Conservation (phyloP, 176 grass and related monocot species). For the Triticum turgidum region DNA sequence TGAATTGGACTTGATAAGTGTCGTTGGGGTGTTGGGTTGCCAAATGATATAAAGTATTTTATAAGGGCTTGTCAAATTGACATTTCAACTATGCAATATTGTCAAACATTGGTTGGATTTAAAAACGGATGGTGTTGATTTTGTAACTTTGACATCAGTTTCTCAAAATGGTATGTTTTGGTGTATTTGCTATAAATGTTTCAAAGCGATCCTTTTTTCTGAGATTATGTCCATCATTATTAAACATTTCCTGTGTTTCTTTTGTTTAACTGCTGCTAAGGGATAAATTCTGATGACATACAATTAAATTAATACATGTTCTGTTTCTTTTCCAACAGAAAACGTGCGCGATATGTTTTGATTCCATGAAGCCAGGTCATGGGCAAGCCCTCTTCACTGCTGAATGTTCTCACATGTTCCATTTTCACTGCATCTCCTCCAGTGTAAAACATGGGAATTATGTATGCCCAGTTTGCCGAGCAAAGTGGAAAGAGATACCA, state of each 20-base stretch:
- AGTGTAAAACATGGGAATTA: conserved; percentile 90
- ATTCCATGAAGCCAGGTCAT: conserved; percentile 76
- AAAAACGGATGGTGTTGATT: background rate
- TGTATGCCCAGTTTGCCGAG: conserved; percentile 87
- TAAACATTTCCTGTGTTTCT: background rate
- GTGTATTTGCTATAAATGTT: background rate
- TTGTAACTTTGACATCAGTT: background rate
- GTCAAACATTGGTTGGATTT: background rate
- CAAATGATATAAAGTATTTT: background rate
- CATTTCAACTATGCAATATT: background rate
- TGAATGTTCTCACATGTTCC: conserved; percentile 96
- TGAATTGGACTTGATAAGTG: background rate
- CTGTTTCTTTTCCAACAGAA: conserved; percentile 51
- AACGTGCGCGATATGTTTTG: conserved; percentile 90
- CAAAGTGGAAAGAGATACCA: conserved; percentile 95
- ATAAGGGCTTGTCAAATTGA: background rate
- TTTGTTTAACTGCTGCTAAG: background rate
- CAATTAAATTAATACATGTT: conserved; percentile 13
- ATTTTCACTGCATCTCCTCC: conserved; percentile 95
- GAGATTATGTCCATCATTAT: background rate
- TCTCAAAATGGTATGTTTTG: background rate
- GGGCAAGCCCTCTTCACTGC: conserved; percentile 96
- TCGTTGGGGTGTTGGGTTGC: background rate
- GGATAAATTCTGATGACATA: background rate
- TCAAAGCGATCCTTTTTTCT: background rate